Conservation (phyloP, 2,329 filamentous ascomycete genomes). For the Cadophora luteo-olivacea region DNA sequence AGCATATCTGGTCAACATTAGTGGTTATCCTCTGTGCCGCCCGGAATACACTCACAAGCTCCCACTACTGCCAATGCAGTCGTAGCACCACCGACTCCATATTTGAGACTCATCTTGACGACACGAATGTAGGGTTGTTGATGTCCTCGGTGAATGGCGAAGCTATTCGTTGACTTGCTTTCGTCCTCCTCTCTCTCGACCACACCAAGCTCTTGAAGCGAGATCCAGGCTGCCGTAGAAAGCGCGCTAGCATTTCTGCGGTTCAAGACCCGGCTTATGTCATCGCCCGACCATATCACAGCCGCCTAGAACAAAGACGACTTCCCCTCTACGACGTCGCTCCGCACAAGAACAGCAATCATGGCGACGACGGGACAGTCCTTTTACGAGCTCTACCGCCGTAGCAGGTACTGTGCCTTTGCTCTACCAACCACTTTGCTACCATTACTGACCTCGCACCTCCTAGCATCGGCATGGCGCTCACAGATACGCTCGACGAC, state of each 20-base stretch:
- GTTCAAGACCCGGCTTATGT: constrained; percentile 25
- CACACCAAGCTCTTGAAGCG: constrained; percentile 26
- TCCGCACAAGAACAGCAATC: constrained; percentile 33
- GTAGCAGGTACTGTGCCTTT: constrained; percentile 80
- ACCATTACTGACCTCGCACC: constrained; percentile 41
- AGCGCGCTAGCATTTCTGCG: constrained; percentile 23
- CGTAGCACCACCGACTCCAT: constrained; percentile 72
- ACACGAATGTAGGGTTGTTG: constrained; percentile 28
- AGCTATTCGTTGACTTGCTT: constrained; percentile 19
- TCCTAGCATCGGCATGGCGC: constrained; percentile 83
- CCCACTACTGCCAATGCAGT: constrained; percentile 76
- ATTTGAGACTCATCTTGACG: constrained; percentile 71
- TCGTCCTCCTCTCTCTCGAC: too few species aligned
- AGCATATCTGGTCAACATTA: constrained; percentile 80
- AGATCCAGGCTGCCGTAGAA: constrained; percentile 35
- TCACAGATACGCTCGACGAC: constrained; percentile 97
- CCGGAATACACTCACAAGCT: constrained; percentile 70
- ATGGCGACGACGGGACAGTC: constrained; percentile 61
- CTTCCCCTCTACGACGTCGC: constrained; percentile 31
- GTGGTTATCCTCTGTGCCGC: constrained; percentile 22
- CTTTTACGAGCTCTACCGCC: constrained; percentile 95
- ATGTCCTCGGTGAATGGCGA: constrained; percentile 14
- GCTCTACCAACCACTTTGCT: constrained; percentile 40
- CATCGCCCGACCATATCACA: constrained; percentile 29
- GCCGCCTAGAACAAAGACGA: constrained; percentile 20